These are phyloP conservation scores for Adansonia digitata DNA, from an alignment of 345 rosid genomes.

Conservation along the genomic window DNA sequence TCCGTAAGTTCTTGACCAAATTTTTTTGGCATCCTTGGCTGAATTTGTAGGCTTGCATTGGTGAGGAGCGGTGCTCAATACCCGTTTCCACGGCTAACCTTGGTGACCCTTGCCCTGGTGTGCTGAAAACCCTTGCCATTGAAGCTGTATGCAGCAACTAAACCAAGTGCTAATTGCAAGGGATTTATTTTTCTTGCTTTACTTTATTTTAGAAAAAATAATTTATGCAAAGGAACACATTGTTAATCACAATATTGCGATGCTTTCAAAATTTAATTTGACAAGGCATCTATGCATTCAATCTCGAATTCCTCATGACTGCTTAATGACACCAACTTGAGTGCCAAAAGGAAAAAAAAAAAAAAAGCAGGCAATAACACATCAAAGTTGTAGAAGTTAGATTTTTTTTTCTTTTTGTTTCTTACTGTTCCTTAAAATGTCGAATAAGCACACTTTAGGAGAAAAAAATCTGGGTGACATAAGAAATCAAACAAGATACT, in stretches of 20 bases:
- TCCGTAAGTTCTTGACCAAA: neutral
- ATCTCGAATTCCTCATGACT: too few species aligned
- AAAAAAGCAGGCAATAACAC: too few species aligned
- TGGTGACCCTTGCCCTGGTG: conserved; percentile 45
- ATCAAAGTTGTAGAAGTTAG: too few species aligned
- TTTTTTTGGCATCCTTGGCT: neutral
- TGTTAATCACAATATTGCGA: neutral
- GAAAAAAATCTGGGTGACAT: too few species aligned
- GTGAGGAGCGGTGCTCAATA: conserved; percentile 42
- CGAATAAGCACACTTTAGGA: too few species aligned
- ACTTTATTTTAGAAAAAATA: neutral
- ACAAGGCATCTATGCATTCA: too few species aligned
- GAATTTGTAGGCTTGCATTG: conserved; percentile 48
- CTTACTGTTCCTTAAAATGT: too few species aligned
- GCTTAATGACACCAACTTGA: too few species aligned
- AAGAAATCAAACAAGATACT: too few species aligned
- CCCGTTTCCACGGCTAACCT: conserved; percentile 33
- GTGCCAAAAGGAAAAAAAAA: too few species aligned
- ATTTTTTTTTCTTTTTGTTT: too few species aligned
- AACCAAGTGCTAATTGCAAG: neutral
- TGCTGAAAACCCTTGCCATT: conserved; percentile 38
- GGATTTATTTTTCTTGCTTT: neutral
- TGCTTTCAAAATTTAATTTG: neutral
- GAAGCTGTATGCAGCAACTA: conserved; percentile 41
- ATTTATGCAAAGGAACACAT: neutral